Evolutionary conservation across 192 early-diverging fungal genomes (phyloP), one percentile per base, ranked within the genome.

Genomic region (Funneliformis mosseae): DNA sequence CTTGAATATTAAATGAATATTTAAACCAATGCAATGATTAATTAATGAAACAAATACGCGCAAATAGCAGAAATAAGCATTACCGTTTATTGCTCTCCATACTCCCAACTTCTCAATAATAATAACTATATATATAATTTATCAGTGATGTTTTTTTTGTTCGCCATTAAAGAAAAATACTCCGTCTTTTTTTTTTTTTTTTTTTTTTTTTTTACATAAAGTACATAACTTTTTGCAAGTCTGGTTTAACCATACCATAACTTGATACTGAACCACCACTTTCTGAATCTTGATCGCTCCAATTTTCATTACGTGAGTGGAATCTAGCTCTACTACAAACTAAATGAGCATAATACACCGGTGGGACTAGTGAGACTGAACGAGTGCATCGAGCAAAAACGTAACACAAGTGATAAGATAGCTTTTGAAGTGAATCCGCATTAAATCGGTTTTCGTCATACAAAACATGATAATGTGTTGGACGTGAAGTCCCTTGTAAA

Each of bases 351-450:
- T 87, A 85, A 68, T 85, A 87, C 11, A 83, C 86, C 1, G 84
- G 62, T 0, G 86, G 84, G 8, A 76, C 86, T 14, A 98, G 88
- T 21, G 91, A 92, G 21, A 98, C 96, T 6, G 91, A 89, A 50
- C 95, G 90, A 3, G 96, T 94, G 78, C 96, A 95, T 60, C 94
- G 88, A 38, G 93, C 92, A 81, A 95, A 97, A 16, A 94, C 86
- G 79, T 95, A 96, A 84, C 96, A 97, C 50, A 97, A 86, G 4
- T 91, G 84, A 84, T 95, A 97, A 1, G 96, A 96, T 43, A 97
- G 85, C 79, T 89, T 83, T 83, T 96, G 94, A 33, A 98, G 38
- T 27, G 18, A 12, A 39, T 59, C 33, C 2, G 67, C 94, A 79
- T 96, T 55, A 11, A 55, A 55, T n/a, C 50, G 16, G 18, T 55